These are phyloP conservation scores for Naganishia vaughanmartiniae DNA, from an alignment of 768 basidiomycete species.

Conservation along the genomic window DNA sequence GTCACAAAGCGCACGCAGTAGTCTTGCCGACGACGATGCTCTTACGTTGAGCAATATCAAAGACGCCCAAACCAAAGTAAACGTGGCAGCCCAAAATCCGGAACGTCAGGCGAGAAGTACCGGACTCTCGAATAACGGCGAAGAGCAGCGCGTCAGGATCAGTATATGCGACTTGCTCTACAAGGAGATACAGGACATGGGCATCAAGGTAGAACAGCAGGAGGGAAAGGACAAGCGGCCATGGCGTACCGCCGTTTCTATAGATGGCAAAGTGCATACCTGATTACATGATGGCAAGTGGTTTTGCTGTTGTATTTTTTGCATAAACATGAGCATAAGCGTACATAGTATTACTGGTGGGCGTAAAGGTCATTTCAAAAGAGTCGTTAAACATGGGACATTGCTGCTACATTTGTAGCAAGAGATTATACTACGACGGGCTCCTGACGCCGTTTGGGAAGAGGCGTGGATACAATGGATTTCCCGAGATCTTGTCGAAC, in stretches of 20 bases:
- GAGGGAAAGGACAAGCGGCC: constrained; percentile 46
- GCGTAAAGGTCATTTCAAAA: not conserved
- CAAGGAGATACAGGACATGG: constrained; percentile 45
- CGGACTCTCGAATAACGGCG: constrained; percentile 39
- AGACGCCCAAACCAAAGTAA: constrained; percentile 22
- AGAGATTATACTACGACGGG: constrained; percentile 7
- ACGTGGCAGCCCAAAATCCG: constrained; percentile 30
- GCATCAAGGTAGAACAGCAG: constrained; percentile 37
- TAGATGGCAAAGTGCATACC: constrained; percentile 22
- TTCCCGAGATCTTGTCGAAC: constrained; percentile 31
- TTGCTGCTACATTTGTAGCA: not conserved
- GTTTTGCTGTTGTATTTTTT: not conserved
- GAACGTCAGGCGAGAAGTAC: constrained; percentile 38
- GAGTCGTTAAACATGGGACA: not conserved
- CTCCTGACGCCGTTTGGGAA: constrained; percentile 13
- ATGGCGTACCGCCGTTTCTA: constrained; percentile 39
- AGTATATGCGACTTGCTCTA: constrained; percentile 59
- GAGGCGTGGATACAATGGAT: constrained; percentile 19
- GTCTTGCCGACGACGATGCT: constrained; percentile 22
- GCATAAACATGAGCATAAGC: not conserved
- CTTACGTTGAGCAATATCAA: constrained; percentile 50
- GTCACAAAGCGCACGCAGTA: constrained; percentile 23
- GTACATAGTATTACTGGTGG: not conserved
- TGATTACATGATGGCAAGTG: not conserved
- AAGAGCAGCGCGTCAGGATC: constrained; percentile 56